Evolutionary conservation across 352 stramenopile genomes (phyloP).

Genomic region (Labyrinthula sp.): DNA sequence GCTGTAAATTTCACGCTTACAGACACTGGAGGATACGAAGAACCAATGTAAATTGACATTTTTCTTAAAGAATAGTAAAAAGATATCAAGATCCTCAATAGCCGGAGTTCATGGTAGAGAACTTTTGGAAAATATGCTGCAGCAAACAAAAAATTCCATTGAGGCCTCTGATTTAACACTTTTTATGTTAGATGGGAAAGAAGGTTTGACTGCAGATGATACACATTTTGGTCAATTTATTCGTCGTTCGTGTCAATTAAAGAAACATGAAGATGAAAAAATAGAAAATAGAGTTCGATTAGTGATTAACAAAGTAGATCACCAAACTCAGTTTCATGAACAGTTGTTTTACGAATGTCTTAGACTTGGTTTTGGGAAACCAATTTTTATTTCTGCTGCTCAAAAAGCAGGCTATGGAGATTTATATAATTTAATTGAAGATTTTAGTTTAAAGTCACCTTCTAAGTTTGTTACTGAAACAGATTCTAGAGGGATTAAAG

Average conservation of each 20-base stretch:
- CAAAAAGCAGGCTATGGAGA: slow-evolving; percentile 1
- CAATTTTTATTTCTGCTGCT: too few relatives aligned
- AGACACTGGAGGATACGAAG: slow-evolving; percentile 39
- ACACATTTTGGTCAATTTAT: slow-evolving; percentile 24
- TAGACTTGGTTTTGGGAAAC: too few relatives aligned
- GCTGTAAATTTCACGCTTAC: slow-evolving; percentile 38
- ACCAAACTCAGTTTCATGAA: too few relatives aligned
- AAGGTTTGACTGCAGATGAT: slow-evolving; percentile 40
- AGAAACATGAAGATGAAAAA: slow-evolving; percentile 18
- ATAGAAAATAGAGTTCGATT: too few relatives aligned
- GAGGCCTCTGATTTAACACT: slow-evolving; percentile 51
- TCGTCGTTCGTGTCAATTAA: slow-evolving; percentile 31
- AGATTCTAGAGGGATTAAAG: slow-evolving; percentile 26
- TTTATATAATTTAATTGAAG: slow-evolving; percentile 21
- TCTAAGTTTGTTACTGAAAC: too few relatives aligned
- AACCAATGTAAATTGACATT: too few relatives aligned
- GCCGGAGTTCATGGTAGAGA: not conserved
- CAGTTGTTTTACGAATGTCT: too few relatives aligned
- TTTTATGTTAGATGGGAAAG: slow-evolving; percentile 40
- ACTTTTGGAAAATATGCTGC: slow-evolving; percentile 47
- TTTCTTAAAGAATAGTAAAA: slow-evolving; percentile 15
- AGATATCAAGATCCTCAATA: slow-evolving; percentile 46
- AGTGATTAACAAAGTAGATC: too few relatives aligned
- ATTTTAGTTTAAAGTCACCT: slow-evolving; percentile 26
- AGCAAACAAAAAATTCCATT: slow-evolving; percentile 57